Evolutionary conservation across 2,329 filamentous ascomycete species (phyloP).

Genomic region (Trichoderma gracile): DNA sequence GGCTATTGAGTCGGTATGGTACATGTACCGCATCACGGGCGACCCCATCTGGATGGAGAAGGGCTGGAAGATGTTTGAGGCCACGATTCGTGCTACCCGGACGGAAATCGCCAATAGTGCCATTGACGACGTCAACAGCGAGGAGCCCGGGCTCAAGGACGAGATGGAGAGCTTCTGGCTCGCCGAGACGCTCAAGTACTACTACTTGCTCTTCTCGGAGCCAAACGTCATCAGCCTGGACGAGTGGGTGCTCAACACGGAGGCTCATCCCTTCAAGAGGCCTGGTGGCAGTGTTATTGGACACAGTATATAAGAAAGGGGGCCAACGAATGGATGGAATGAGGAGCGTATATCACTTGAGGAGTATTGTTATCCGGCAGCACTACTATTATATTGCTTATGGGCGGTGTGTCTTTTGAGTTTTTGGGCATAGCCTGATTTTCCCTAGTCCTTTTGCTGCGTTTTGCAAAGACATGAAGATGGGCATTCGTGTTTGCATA

Average conservation of each 20-base stretch:
- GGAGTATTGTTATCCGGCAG: background rate
- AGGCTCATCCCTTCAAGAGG: slow-evolving; percentile 60
- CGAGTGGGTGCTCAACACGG: slow-evolving; percentile 67
- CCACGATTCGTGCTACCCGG: slow-evolving; percentile 65
- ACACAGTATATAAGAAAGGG: slow-evolving; percentile 7
- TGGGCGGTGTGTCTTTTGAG: background rate
- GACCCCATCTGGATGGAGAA: slow-evolving; percentile 73
- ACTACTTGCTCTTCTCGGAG: slow-evolving; percentile 76
- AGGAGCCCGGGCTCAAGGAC: slow-evolving; percentile 51
- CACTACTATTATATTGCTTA: background rate
- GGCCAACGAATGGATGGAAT: background rate
- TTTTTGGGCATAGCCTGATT: background rate
- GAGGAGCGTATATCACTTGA: background rate
- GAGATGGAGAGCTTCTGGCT: slow-evolving; percentile 90
- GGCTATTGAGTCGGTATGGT: slow-evolving; percentile 85
- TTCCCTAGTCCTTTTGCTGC: background rate
- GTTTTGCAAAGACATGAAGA: slow-evolving; percentile 1
- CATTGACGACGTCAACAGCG: slow-evolving; percentile 60
- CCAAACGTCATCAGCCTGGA: slow-evolving; percentile 67
- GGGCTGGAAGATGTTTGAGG: slow-evolving; percentile 82
- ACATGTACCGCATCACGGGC: slow-evolving; percentile 87
- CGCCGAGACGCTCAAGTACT: slow-evolving; percentile 90
- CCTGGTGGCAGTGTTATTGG: slow-evolving; percentile 32
- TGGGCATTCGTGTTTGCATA: background rate
- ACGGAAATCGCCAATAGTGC: slow-evolving; percentile 70